Conservation (phyloP, 1,284 basidiomycete genomes). For the Marasmius fiardii region DNA sequence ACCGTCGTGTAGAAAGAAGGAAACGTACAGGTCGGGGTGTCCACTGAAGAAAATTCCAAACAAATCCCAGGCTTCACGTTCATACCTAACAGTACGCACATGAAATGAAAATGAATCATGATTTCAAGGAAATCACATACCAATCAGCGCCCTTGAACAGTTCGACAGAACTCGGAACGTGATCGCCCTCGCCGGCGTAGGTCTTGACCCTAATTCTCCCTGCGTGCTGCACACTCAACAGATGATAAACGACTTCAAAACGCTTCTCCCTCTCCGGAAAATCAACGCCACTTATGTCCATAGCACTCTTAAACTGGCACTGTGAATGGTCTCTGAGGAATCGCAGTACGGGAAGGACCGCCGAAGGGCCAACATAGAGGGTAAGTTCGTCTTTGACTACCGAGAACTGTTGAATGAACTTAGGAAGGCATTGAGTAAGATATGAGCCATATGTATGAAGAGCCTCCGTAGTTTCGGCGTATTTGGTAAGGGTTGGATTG, state of each 20-base stretch:
- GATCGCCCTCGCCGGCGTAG: constrained; percentile 94
- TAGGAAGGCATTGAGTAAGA: constrained; percentile 86
- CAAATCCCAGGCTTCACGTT: constrained; percentile 98
- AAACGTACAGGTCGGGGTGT: constrained; percentile 90
- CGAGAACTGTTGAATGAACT: constrained; percentile 97
- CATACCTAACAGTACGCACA: constrained; percentile 59
- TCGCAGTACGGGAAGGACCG: constrained; percentile 81
- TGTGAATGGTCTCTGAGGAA: constrained; percentile 97
- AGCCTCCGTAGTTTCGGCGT: constrained; percentile 67
- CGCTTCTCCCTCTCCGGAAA: constrained; percentile 91
- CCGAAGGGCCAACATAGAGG: constrained; percentile 83
- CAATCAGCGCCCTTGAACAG: constrained; percentile 94
- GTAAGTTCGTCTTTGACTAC: constrained; percentile 97
- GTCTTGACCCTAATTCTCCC: constrained; percentile 96
- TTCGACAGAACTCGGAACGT: constrained; percentile 81
- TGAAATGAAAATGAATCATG: constrained; percentile 5
- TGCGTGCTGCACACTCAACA: constrained; percentile 76
- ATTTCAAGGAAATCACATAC: constrained; percentile 45
- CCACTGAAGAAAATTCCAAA: constrained; percentile 96
- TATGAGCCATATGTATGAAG: constrained; percentile 91
- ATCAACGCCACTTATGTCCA: constrained; percentile 96
- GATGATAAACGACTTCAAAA: constrained; percentile 97
- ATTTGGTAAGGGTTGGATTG: constrained; percentile 73
- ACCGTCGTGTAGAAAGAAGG: neutral
- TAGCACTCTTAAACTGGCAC: constrained; percentile 90